A percentile compares a stretch with the other conserved stretches of the same genome.
These are phyloP conservation scores for Colletotrichum tropicicola DNA, from an alignment of 2,329 filamentous ascomycete species.

Conservation along the genomic window DNA sequence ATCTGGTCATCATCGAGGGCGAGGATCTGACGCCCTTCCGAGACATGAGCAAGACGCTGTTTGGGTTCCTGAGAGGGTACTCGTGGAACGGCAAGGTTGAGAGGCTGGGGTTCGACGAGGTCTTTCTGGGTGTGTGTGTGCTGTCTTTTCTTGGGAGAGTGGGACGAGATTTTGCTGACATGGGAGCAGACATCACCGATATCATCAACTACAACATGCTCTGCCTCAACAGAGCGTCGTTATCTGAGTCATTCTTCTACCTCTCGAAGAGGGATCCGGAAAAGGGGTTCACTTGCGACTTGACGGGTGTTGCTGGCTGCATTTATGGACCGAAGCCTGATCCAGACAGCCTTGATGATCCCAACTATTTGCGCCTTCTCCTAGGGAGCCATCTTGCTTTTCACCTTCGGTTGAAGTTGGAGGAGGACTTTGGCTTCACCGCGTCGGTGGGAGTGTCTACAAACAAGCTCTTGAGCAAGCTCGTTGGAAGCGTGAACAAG, in stretches of 20 bases:
- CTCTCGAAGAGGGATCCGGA: slow-evolving; percentile 78
- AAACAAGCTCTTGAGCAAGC: slow-evolving; percentile 86
- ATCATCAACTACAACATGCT: slow-evolving; percentile 83
- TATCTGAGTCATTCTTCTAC: slow-evolving; percentile 80
- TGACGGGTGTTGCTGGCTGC: slow-evolving; percentile 72
- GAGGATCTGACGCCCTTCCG: slow-evolving; percentile 89
- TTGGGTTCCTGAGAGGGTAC: slow-evolving; percentile 74
- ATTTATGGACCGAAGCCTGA: slow-evolving; percentile 45
- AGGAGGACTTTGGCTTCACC: slow-evolving; percentile 83
- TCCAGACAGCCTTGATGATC: slow-evolving; percentile 41
- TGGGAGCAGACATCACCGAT: slow-evolving; percentile 84
- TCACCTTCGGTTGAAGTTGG: slow-evolving; percentile 76
- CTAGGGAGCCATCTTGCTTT: slow-evolving; percentile 85
- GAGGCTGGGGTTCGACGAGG: slow-evolving; percentile 89
- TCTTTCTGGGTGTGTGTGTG: slow-evolving; percentile 58
- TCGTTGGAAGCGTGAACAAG: slow-evolving; percentile 86
- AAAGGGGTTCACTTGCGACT: slow-evolving; percentile 82
- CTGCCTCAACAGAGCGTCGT: slow-evolving; percentile 72
- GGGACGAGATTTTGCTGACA: slow-evolving; percentile 39
- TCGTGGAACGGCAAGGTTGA: slow-evolving; percentile 85
- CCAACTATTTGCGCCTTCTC: slow-evolving; percentile 68
- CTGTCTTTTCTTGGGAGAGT: not conserved
- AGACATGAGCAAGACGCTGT: slow-evolving; percentile 84
- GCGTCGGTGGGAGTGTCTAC: slow-evolving; percentile 89
- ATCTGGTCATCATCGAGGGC: slow-evolving; percentile 85